These are phyloP conservation scores for Botrytis pseudocinerea DNA, from an alignment of 2,329 filamentous ascomycete genomes.

Conservation along the genomic window DNA sequence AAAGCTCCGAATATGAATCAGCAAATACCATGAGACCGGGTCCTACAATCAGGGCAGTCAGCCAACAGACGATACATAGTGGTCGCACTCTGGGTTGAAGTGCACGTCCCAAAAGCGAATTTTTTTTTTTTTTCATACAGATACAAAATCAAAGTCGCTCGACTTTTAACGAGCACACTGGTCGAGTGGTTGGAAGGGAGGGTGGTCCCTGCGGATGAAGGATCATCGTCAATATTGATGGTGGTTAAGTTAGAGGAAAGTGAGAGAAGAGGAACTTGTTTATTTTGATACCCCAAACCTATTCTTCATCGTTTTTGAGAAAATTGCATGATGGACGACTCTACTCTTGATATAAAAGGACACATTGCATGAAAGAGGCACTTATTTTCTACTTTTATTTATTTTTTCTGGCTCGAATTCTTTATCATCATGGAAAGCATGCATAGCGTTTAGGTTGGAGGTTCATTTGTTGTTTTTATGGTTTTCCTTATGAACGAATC, in stretches of 20 bases:
- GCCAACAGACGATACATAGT: conserved; percentile 42
- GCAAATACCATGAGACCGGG: conserved; percentile 36
- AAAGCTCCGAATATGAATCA: conserved; percentile 37
- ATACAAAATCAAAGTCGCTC: not conserved
- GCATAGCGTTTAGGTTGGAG: conserved; percentile 22
- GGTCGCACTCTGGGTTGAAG: conserved; percentile 40
- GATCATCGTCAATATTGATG: not conserved
- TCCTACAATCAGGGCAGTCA: conserved; percentile 38
- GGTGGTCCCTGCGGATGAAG: not conserved
- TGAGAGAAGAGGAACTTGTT: conserved; percentile 19
- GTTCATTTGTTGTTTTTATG: conserved; percentile 9
- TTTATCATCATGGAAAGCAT: conserved; percentile 17
- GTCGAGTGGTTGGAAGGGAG: not conserved
- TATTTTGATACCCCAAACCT: conserved; percentile 24
- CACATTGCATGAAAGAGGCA: conserved; percentile 8
- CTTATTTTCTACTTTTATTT: conserved; percentile 18
- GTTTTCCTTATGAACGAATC: conserved; percentile 15
- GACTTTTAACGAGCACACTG: not conserved
- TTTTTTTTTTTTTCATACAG: not conserved
- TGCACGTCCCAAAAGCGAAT: conserved; percentile 5
- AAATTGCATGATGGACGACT: conserved; percentile 19
- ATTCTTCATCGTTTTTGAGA: conserved; percentile 20
- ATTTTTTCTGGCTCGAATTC: conserved; percentile 3
- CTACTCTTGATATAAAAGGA: conserved; percentile 16
- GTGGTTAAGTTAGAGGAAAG: conserved; percentile 3